Conservation (phyloP, 805 yeast genomes). For the Lachancea meyersii region DNA sequence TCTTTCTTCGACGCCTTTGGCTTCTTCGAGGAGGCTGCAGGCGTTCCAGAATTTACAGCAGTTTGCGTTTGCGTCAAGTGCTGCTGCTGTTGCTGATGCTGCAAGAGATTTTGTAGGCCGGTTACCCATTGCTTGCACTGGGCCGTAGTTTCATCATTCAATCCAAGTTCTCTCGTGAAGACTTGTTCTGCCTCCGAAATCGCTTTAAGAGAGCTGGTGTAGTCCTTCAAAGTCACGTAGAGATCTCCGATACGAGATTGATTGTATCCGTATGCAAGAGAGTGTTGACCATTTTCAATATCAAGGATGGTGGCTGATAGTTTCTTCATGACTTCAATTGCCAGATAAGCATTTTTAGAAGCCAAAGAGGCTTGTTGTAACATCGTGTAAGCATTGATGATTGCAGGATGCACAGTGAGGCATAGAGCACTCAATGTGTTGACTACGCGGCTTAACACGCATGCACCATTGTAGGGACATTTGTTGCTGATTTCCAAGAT, state of each 20-base stretch:
- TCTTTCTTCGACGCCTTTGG: slow-evolving; percentile 27
- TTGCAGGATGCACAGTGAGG: slow-evolving; percentile 57
- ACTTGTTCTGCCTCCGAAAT: slow-evolving; percentile 51
- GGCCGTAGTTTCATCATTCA: slow-evolving; percentile 57
- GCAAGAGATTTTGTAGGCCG: slow-evolving; percentile 41
- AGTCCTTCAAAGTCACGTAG: slow-evolving; percentile 46
- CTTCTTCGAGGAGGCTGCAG: slow-evolving; percentile 20
- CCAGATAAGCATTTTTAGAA: slow-evolving; percentile 49
- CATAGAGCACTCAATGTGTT: slow-evolving; percentile 51
- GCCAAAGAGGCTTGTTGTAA: slow-evolving; percentile 52
- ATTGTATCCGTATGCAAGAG: slow-evolving; percentile 58
- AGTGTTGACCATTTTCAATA: slow-evolving; percentile 47
- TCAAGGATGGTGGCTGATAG: slow-evolving; percentile 47
- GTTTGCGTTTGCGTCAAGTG: slow-evolving; percentile 26
- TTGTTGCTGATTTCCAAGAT: slow-evolving; percentile 58
- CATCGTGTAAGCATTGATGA: slow-evolving; percentile 46
- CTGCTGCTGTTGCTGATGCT: slow-evolving; percentile 26
- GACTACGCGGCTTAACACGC: slow-evolving; percentile 54
- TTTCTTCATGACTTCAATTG: slow-evolving; percentile 47
- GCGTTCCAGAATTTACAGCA: slow-evolving; percentile 22
- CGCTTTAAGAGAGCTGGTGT: slow-evolving; percentile 49
- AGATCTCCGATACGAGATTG: slow-evolving; percentile 65
- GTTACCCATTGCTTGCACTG: slow-evolving; percentile 62
- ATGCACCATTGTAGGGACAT: slow-evolving; percentile 54
- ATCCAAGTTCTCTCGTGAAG: slow-evolving; percentile 56